Conservation (phyloP, 2,329 filamentous ascomycete genomes). For the Colletotrichum horii region DNA sequence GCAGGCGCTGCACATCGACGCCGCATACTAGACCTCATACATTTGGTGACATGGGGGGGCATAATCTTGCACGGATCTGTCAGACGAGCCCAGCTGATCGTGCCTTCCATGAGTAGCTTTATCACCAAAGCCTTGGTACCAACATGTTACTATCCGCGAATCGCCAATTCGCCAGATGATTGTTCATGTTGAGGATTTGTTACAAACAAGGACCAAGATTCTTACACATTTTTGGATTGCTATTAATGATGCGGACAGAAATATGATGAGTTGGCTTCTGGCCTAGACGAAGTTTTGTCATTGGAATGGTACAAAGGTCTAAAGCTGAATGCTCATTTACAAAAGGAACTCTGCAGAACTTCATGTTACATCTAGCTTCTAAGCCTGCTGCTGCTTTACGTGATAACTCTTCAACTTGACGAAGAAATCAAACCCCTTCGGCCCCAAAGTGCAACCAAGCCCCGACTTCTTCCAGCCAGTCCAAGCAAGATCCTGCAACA, state of each 20-base stretch:
- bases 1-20: background rate
- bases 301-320: background rate
- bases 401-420: constrained; percentile 89
- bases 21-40: background rate
- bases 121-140: background rate
- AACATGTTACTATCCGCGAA: fast-evolving
- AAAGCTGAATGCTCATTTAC: background rate
- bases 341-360: too few relatives aligned
- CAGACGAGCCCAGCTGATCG: fast-evolving
- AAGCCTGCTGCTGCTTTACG: background rate
- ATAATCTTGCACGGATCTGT: background rate
- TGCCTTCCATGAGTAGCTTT: background rate
- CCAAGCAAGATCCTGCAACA: constrained; percentile 92
- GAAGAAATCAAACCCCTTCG: constrained; percentile 92
- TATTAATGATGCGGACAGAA: background rate
- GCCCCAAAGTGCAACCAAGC: constrained; percentile 87
- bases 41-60: fast-evolving
- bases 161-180: background rate
- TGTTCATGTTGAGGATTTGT: fast-evolving
- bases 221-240: background rate
- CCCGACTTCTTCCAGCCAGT: constrained; percentile 97
- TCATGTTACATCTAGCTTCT: background rate
- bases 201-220: background rate
- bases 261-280: background rate
- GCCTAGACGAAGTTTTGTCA: background rate